These are phyloP conservation scores for Lichenothelia convexa DNA, from an alignment of 495 filamentous ascomycete species.

Conservation along the genomic window DNA sequence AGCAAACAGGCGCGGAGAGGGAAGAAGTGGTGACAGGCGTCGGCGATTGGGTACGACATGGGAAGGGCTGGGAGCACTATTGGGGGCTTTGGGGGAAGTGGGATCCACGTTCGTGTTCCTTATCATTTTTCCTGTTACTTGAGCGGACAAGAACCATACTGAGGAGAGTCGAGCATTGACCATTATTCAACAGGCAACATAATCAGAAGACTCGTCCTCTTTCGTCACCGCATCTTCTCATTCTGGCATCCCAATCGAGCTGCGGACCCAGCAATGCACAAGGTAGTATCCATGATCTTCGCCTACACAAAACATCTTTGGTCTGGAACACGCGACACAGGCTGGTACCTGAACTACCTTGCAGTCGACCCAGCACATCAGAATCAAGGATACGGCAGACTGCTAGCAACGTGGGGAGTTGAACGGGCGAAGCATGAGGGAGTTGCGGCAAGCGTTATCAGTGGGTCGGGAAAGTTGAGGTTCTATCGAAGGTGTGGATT, in stretches of 20 bases:
- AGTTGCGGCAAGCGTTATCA: not conserved
- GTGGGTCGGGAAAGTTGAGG: not conserved
- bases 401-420: constrained; percentile 16
- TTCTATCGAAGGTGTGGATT: not conserved
- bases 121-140: not conserved
- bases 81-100: not conserved
- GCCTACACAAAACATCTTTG: not conserved
- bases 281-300: not conserved
- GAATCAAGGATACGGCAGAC: constrained; percentile 15
- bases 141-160: not conserved
- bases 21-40: constrained; percentile 7
- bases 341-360: constrained; percentile 9
- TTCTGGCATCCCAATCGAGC: not conserved
- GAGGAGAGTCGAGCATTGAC: not conserved
- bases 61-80: constrained; percentile 1
- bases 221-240: not conserved
- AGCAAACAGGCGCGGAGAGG: constrained; percentile 4
- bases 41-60: constrained; percentile 6
- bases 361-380: constrained; percentile 14
- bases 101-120: constrained; percentile 6
- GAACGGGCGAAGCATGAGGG: constrained; percentile 10
- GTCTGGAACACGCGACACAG: not conserved
- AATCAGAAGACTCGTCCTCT: not conserved
- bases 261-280: not conserved
- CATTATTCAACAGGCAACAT: not conserved